phyloP scores from a whole-genome alignment of 2,329 filamentous ascomycete genomes.

The Cercospora brassicicola region DNA sequence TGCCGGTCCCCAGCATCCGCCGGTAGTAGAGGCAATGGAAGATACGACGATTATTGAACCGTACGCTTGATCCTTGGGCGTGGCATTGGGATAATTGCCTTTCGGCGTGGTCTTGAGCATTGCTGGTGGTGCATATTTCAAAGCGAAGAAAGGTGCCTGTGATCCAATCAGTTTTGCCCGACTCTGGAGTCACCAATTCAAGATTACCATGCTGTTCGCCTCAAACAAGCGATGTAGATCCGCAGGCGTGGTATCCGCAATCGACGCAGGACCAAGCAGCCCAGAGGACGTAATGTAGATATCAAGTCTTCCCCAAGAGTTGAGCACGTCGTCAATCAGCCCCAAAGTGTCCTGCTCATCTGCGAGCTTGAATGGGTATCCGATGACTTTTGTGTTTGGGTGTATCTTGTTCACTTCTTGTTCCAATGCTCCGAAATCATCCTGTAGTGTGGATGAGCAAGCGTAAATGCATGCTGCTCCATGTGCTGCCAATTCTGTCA shows the following conservation, averaged over 20 bases:
- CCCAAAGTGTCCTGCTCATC: slow-evolving; percentile 61
- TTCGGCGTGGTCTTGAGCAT: slow-evolving; percentile 61
- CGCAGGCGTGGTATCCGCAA: slow-evolving; percentile 57
- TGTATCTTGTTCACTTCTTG: slow-evolving; percentile 45
- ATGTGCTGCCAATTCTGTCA: slow-evolving; percentile 62
- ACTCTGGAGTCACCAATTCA: too few relatives aligned
- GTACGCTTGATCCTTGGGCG: slow-evolving; percentile 61
- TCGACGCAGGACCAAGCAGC: slow-evolving; percentile 58
- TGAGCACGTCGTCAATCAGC: slow-evolving; percentile 64
- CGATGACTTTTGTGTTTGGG: slow-evolving; percentile 63
- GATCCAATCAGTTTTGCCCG: not conserved
- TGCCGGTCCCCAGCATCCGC: slow-evolving; percentile 60
- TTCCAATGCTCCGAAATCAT: slow-evolving; percentile 47
- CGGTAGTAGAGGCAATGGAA: slow-evolving; percentile 57
- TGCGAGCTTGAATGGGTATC: slow-evolving; percentile 60
- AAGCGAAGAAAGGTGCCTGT: slow-evolving; percentile 60
- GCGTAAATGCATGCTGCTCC: slow-evolving; percentile 65
- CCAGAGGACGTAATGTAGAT: slow-evolving; percentile 62
- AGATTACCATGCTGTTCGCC: slow-evolving; percentile 53
- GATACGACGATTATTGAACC: slow-evolving; percentile 64
- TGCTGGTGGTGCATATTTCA: slow-evolving; percentile 64
- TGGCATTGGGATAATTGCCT: slow-evolving; percentile 60
- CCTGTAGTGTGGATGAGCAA: slow-evolving; percentile 49
- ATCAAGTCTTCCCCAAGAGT: slow-evolving; percentile 60
- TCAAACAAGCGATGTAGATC: slow-evolving; percentile 61